Evolutionary conservation across 495 filamentous ascomycete genomes (phyloP), one percentile per base, ranked within the genome.

Genomic region (Cudoniella acicularis): DNA sequence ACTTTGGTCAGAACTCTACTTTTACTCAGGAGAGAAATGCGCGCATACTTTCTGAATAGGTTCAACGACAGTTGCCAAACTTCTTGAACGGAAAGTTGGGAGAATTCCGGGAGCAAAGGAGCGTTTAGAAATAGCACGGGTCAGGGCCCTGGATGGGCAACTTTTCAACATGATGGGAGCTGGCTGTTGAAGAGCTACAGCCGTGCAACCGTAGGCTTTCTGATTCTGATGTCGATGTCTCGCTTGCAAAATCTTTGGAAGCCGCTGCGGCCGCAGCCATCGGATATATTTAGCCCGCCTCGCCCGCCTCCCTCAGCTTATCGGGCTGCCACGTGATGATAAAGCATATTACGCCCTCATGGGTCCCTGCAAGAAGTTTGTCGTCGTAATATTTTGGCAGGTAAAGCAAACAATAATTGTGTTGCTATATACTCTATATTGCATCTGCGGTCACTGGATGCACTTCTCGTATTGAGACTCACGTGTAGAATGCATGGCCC

Each of bases 41-140:
- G 48, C 10, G 42, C 16, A 17, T 59, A 67, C 64, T 50, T 65
- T 70, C 59, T 70, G 65, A n/a, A 65, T 61, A 2, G 52, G 50
- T 27, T 67, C 64, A 40, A 64, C 61, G 18, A 60, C 62, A 2
- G 68, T 70, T 21, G 68, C 66, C 11, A 69, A 54, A 17, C 54
- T 56, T 56, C 66, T 64, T 17, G 56, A 57, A 3, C 57, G 63
- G 36, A 64, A 58, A 2, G 49, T 62, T 11, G 67, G 56, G 1
- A 63, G 36, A 16, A 62, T 30, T 1, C 42, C 52, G 9, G 56
- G 17, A 11, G 45, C n/a, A 58, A 49, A 55, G 10, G 55, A 24
- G 17, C 46, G 21, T 18, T 46, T 54, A 10, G 52, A 49, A 21
- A 63, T n/a, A 24, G 62, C 56, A 43, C 62, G 55, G 6, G 55